These are phyloP conservation scores for Tylopilus plumbeoviolaceoides DNA, from an alignment of 768 basidiomycete species.

Conservation along the genomic window DNA sequence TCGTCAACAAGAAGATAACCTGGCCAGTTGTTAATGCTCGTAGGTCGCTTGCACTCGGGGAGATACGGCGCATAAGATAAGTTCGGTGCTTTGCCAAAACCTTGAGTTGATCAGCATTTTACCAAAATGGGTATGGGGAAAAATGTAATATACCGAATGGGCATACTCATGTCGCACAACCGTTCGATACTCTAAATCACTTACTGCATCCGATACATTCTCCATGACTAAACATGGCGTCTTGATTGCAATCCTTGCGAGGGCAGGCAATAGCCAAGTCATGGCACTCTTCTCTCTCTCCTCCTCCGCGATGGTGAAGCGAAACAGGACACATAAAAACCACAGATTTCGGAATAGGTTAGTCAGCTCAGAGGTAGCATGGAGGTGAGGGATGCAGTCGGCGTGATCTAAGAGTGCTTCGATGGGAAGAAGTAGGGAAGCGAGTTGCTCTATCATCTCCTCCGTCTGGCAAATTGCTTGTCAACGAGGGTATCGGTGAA, in stretches of 20 bases:
- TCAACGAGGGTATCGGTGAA: conserved; percentile 5
- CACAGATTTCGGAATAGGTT: conserved; percentile 88
- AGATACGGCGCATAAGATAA: conserved; percentile 60
- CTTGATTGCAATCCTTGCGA: conserved; percentile 77
- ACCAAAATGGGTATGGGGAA: background rate
- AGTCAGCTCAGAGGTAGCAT: conserved; percentile 56
- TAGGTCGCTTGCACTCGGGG: conserved; percentile 62
- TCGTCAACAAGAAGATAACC: conserved; percentile 76
- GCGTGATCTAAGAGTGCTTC: conserved; percentile 76
- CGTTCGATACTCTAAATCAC: conserved; percentile 90
- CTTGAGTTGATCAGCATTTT: conserved; percentile 37
- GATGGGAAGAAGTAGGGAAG: conserved; percentile 85
- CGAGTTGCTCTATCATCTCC: conserved; percentile 82
- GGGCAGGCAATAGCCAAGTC: conserved; percentile 74
- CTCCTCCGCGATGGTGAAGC: conserved; percentile 54
- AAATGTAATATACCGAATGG: conserved; percentile 50
- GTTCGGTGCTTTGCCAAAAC: conserved; percentile 65
- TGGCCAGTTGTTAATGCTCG: conserved; percentile 77
- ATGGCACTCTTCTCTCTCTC: conserved; percentile 57
- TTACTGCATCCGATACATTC: conserved; percentile 75
- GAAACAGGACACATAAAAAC: conserved; percentile 88
- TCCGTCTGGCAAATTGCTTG: conserved; percentile 47
- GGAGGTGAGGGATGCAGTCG: conserved; percentile 58
- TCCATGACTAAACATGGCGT: conserved; percentile 85
- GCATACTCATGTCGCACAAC: conserved; percentile 85